Percentiles rank a stretch among this genome's conserved stretches.
These are phyloP conservation scores for Trichoderma sp. DNA, from an alignment of 2,329 filamentous ascomycete species.

Conservation along the genomic window DNA sequence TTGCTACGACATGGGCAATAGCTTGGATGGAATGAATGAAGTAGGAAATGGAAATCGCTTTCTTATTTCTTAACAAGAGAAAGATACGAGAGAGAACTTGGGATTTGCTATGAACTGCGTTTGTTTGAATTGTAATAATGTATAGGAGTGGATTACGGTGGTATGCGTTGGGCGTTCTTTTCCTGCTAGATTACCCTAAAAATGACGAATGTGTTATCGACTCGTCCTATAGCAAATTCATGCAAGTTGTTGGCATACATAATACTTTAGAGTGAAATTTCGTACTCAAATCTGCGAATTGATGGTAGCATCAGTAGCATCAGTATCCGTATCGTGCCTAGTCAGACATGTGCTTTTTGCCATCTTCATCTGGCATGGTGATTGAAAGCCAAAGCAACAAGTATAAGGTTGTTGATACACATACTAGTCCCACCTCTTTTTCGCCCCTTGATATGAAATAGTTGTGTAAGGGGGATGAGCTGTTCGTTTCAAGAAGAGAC, in stretches of 20 bases:
- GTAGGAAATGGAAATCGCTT: neutral
- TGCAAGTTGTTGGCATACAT: neutral
- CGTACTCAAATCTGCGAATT: neutral
- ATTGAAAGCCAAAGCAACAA: no score
- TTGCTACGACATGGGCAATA: neutral
- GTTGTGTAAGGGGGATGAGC: neutral
- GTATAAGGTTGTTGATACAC: no score
- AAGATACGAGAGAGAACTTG: neutral
- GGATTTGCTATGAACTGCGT: neutral
- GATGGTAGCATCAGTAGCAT: no score
- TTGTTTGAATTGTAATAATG: conserved; percentile 18
- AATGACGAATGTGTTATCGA: conserved; percentile 6
- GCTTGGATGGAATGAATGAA: neutral
- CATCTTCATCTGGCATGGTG: no score
- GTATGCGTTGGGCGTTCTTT: conserved; percentile 24
- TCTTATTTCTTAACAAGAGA: neutral
- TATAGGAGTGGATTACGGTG: conserved; percentile 21
- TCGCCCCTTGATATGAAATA: neutral
- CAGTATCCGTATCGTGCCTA: no score
- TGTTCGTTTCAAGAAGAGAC: conserved; percentile 12
- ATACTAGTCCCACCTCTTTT: no score
- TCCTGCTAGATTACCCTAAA: conserved; percentile 19
- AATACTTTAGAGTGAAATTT: neutral
- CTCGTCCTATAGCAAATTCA: neutral
- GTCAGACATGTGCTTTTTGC: no score